A percentile compares a stretch with the other conserved stretches of the same genome.
phyloP scores from a whole-genome alignment of 768 basidiomycete genomes.

The Mycena maculata region DNA sequence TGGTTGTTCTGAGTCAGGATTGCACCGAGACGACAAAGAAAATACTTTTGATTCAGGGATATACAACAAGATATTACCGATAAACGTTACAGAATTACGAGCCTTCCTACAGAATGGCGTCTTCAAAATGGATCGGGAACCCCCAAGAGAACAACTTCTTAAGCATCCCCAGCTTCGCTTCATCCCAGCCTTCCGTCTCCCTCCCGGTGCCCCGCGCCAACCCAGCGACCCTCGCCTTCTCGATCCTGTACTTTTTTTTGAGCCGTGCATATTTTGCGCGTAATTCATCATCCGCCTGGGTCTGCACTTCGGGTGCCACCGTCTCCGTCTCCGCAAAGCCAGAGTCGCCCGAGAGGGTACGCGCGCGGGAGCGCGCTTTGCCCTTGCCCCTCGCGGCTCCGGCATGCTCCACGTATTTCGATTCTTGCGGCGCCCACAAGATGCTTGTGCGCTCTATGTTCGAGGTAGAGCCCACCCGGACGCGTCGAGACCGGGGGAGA shows the following conservation, averaged over 20 bases:
- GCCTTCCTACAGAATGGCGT: not conserved
- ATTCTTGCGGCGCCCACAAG: slow-evolving; percentile 21
- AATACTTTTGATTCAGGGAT: not conserved
- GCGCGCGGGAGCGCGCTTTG: not conserved
- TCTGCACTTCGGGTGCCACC: slow-evolving; percentile 22
- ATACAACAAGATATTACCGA: slow-evolving; percentile 4
- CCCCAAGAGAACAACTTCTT: not conserved
- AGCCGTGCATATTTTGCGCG: not conserved
- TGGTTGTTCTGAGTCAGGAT: too few relatives aligned
- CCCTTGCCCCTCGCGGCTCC: slow-evolving; percentile 10
- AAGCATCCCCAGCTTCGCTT: not conserved
- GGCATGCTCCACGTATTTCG: not conserved
- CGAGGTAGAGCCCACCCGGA: slow-evolving; percentile 6
- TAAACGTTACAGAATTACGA: not conserved
- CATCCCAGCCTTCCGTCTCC: slow-evolving; percentile 1
- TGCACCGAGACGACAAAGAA: too few relatives aligned
- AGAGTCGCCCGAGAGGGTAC: slow-evolving; percentile 9
- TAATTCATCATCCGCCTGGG: not conserved
- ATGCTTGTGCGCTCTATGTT: slow-evolving; percentile 22
- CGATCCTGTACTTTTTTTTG: not conserved
- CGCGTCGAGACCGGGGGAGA: not conserved
- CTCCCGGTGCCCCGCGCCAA: not conserved
- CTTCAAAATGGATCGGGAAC: not conserved
- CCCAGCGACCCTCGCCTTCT: slow-evolving; percentile 3
- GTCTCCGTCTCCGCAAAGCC: not conserved